Evolutionary conservation across 2,329 filamentous ascomycete genomes (phyloP), one percentile per base, ranked within the genome.

Genomic region (Pseudopyrenochaeta lycopersici): DNA sequence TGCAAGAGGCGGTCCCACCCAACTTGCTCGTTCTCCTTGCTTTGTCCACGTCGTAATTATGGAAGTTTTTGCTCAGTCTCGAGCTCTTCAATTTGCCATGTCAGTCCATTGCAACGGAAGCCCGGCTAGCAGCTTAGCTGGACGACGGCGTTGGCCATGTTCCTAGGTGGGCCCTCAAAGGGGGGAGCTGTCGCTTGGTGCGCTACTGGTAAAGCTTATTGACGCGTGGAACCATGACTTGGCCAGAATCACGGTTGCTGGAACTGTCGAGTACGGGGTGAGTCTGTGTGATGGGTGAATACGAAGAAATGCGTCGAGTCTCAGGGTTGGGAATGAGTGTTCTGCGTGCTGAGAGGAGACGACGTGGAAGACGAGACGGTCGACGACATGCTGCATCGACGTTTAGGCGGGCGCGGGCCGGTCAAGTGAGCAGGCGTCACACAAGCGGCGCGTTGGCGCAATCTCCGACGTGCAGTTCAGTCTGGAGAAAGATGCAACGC

Each of bases 351-450:
- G 12, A 20, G 20, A 21, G 36, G 36, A 14, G 12, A 18, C 36
- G 36, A 39, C 2, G 36, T 14, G 18, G 17, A 39, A 14, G 36
- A 44, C 30, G 42, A 35, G 18, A 45, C 21, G 7, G 23, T 12
- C 32, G 33, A 43, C 38, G 49, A 42, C 43, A 38, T 43, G 33
- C 21, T 39, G 33, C 20, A 11, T 45, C 14, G 40, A 17, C 32
- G 49, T 43, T 49, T 43, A 47, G 54, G 57, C 46, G 62, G 52
- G 39, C 36, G 31, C 54, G 53, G 52, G 49, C 46, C 32, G 46
- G 50, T 60, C 55, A 54, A 55, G 64, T 63, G 58, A 66, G 53
- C 59, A 67, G 60, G 66, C 62, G 63, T 68, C 51, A 57, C 56
- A 54, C 57, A 54, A 54, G 50, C 47, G 54, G 46, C 50, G 55